phyloP scores from a whole-genome alignment of 2,329 filamentous ascomycete species.

The Metarhizium sp. region DNA sequence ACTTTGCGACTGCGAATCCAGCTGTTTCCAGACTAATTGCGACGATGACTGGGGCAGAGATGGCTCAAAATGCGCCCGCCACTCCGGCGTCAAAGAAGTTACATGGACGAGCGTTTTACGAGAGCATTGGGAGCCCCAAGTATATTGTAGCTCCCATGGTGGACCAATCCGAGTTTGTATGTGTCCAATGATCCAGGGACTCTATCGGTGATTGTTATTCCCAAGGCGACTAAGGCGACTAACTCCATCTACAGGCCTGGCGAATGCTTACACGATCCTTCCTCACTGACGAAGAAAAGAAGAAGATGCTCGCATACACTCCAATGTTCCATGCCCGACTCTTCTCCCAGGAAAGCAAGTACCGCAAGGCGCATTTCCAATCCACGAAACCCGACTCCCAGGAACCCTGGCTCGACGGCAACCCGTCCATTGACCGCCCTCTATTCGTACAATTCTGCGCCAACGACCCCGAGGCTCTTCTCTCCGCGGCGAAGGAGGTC shows the following conservation, averaged over 20 bases:
- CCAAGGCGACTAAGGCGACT: not conserved
- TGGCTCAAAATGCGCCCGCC: conserved; percentile 5
- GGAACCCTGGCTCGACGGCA: conserved; percentile 68
- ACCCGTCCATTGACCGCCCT: conserved; percentile 73
- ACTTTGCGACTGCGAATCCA: not conserved
- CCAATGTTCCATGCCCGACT: conserved; percentile 95
- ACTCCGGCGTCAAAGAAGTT: conserved; percentile 49
- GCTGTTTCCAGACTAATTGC: conserved; percentile 14
- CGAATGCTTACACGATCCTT: conserved; percentile 93
- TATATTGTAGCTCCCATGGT: conserved; percentile 95
- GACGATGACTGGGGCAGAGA: conserved; percentile 20
- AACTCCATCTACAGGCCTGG: conserved; percentile 60
- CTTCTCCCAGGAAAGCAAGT: conserved; percentile 67
- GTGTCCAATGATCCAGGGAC: conserved; percentile 21
- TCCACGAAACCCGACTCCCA: conserved; percentile 35
- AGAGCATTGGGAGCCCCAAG: conserved; percentile 88
- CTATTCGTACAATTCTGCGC: conserved; percentile 96
- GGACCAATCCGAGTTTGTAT: conserved; percentile 93
- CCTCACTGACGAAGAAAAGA: conserved; percentile 55
- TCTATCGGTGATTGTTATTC: not conserved
- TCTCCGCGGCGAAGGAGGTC: conserved; percentile 68
- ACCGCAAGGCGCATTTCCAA: conserved; percentile 75
- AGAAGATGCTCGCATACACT: conserved; percentile 73
- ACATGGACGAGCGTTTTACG: conserved; percentile 82
- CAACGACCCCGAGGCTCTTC: conserved; percentile 71